Percentiles rank a stretch among this genome's conserved stretches.
Evolutionary conservation across 257 asterid species (phyloP).

Genomic region (Cordia subcordata): DNA sequence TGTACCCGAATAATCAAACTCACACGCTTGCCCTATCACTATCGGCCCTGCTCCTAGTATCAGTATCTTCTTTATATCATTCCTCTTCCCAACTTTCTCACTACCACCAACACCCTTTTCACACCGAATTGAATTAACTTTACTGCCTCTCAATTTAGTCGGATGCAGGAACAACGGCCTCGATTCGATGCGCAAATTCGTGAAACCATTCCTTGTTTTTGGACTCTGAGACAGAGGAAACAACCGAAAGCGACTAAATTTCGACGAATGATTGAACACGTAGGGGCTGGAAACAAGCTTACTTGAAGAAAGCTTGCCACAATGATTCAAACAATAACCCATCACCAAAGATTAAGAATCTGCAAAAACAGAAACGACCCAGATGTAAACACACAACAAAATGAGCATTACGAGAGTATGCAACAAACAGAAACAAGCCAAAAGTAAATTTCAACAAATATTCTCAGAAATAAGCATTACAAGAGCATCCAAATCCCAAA

Average conservation of each 20-base stretch:
- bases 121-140: conserved; percentile 17
- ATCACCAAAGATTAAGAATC: conserved; percentile 4
- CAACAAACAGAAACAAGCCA: too few species aligned
- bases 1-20: conserved; percentile 96
- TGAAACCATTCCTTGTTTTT: conserved; percentile 8
- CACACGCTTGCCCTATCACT: conserved; percentile 97
- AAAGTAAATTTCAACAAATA: too few species aligned
- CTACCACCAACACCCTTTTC: conserved; percentile 21
- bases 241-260: conserved; percentile 31
- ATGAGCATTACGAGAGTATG: too few species aligned
- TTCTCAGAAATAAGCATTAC: too few species aligned
- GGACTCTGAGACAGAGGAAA: conserved; percentile 20
- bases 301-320: conserved; percentile 22
- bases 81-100: conserved; percentile 51
- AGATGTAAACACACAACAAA: neutral
- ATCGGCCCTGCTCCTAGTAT: conserved; percentile 98
- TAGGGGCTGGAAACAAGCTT: conserved; percentile 21
- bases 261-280: conserved; percentile 10
- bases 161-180: conserved; percentile 32
- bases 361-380: neutral
- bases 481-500: too few species aligned
- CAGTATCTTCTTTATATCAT: conserved; percentile 83
- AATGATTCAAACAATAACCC: conserved; percentile 29
- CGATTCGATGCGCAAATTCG: conserved; percentile 21
- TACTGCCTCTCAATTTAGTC: conserved; percentile 16